Conservation (phyloP, 2,329 filamentous ascomycete genomes). For the Aurifilum marmelostoma region DNA sequence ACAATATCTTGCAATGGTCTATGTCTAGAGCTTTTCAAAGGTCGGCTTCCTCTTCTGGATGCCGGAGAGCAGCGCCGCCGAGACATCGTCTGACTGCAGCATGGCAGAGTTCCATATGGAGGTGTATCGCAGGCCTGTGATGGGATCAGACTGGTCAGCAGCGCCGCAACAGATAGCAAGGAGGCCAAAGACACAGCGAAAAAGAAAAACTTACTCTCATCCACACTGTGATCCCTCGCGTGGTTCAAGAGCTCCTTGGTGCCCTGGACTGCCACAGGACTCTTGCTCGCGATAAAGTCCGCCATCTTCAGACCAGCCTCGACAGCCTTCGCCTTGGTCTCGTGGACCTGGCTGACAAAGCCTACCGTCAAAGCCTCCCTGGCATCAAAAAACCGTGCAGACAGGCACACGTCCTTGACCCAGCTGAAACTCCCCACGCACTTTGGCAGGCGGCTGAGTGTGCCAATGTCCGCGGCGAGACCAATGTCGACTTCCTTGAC, state of each 20-base stretch:
- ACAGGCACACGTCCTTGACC: constrained; percentile 78
- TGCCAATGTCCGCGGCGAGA: constrained; percentile 78
- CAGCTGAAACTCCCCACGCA: constrained; percentile 71
- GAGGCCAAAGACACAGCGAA: constrained; percentile 11
- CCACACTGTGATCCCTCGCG: constrained; percentile 75
- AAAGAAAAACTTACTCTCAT: constrained; percentile 65
- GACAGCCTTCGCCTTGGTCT: constrained; percentile 66
- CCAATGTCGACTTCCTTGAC: constrained; percentile 87
- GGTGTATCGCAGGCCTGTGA: constrained; percentile 74
- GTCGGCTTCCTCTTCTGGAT: constrained; percentile 77
- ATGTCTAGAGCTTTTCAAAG: constrained; percentile 77
- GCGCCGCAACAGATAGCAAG: constrained; percentile 12
- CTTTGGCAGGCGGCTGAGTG: constrained; percentile 73
- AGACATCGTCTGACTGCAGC: constrained; percentile 79
- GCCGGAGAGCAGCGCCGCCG: constrained; percentile 73
- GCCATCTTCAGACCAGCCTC: constrained; percentile 66
- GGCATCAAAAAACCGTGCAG: constrained; percentile 69
- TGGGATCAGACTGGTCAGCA: constrained; percentile 6
- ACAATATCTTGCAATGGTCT: not conserved
- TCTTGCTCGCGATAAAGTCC: constrained; percentile 72
- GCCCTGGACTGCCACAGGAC: constrained; percentile 82
- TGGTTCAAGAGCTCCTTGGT: constrained; percentile 88
- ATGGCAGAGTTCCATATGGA: constrained; percentile 84
- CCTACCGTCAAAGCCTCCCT: constrained; percentile 72
- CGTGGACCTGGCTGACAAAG: constrained; percentile 68